Conservation (phyloP, 2,329 filamentous ascomycete species). For the Mycosphaerelloides madeirae region DNA sequence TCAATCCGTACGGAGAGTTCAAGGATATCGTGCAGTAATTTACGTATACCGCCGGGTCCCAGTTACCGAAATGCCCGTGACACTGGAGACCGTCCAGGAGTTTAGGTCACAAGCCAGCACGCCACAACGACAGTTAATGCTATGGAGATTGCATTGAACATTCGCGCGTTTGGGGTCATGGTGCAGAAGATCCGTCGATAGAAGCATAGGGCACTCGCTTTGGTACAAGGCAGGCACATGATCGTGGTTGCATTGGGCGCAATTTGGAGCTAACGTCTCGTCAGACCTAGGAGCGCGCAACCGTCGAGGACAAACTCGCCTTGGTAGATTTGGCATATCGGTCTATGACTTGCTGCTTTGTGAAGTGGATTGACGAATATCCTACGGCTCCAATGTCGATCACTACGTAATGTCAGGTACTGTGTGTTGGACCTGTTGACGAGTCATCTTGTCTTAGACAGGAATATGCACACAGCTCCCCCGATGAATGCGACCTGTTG, state of each 20-base stretch:
- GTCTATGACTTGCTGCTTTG: neutral
- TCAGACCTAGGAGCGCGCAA: neutral
- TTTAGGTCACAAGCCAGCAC: neutral
- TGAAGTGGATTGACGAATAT: neutral
- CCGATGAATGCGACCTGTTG: neutral
- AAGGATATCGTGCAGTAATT: conserved; percentile 1
- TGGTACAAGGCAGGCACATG: neutral
- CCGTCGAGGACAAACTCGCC: neutral
- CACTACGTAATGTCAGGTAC: neutral
- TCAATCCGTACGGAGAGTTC: neutral
- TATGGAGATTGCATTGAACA: neutral
- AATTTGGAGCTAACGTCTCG: neutral
- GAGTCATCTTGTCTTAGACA: neutral
- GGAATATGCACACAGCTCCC: neutral
- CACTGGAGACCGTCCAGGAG: neutral
- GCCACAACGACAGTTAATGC: neutral
- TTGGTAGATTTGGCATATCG: neutral
- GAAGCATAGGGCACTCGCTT: conserved; percentile 2
- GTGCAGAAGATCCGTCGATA: conserved; percentile 2
- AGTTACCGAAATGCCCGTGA: neutral
- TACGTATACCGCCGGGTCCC: neutral
- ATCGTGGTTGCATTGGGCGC: neutral
- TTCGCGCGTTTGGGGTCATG: neutral
- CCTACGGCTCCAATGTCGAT: neutral
- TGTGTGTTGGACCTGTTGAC: neutral